Conservation (phyloP, 257 asterid species). For the Plectranthus barbatus region DNA sequence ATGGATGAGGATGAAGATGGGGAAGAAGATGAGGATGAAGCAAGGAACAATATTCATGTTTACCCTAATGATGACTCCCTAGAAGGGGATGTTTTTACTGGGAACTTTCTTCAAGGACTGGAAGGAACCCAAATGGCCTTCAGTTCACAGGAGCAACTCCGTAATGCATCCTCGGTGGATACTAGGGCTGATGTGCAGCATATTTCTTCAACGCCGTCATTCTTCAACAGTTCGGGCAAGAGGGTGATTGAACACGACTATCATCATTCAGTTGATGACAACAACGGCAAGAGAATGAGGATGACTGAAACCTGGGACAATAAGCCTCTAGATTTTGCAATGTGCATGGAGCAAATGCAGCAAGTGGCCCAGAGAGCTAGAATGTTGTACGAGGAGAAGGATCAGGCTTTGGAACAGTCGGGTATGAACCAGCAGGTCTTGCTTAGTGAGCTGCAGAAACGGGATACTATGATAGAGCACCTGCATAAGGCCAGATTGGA, state of each 20-base stretch:
- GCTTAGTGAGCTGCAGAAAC: slow-evolving; percentile 56
- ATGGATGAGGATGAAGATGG: slow-evolving; percentile 30
- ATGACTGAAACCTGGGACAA: slow-evolving; percentile 39
- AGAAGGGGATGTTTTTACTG: slow-evolving; percentile 51
- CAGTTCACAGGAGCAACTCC: slow-evolving; percentile 43
- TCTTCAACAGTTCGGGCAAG: slow-evolving; percentile 44
- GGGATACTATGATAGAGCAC: slow-evolving; percentile 40
- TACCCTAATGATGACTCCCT: slow-evolving; percentile 27
- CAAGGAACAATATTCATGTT: slow-evolving; percentile 21
- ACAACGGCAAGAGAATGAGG: slow-evolving; percentile 57
- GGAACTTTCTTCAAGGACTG: slow-evolving; percentile 59
- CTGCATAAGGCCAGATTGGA: slow-evolving; percentile 47
- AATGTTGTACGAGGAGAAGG: slow-evolving; percentile 40
- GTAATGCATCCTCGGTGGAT: slow-evolving; percentile 33
- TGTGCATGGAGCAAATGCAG: slow-evolving; percentile 55
- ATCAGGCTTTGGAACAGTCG: slow-evolving; percentile 30
- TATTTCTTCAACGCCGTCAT: slow-evolving; percentile 27
- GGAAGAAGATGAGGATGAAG: slow-evolving; percentile 29
- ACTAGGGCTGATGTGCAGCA: slow-evolving; percentile 37
- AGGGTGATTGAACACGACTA: slow-evolving; percentile 55
- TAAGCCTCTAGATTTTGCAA: slow-evolving; percentile 41
- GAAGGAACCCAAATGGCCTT: slow-evolving; percentile 38
- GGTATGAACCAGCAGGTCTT: slow-evolving; percentile 42
- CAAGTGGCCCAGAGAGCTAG: slow-evolving; percentile 37
- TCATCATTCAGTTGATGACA: slow-evolving; percentile 24